Evolutionary conservation across 2,329 filamentous ascomycete species (phyloP), one percentile per base, ranked within the genome.

Genomic region (Nemania sp.): DNA sequence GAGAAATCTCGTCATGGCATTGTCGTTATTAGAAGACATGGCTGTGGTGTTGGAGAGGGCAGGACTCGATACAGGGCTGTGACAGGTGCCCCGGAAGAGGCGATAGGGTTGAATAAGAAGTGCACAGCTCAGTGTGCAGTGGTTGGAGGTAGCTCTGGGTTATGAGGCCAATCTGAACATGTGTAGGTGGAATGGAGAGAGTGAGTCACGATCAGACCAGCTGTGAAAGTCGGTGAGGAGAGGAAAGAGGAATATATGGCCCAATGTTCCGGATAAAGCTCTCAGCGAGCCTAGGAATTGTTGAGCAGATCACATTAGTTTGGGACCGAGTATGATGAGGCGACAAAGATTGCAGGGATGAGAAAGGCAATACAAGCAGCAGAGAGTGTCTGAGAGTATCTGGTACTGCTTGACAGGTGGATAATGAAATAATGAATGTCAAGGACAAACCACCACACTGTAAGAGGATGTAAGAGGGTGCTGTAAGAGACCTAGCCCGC

Each of bases 21-120:
- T 84, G 70, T 87, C 83, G 66, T 80, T 79, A 73, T 80, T 83
- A 71, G 80, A 76, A 64, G 82, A 77, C 82, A 85, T 85, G 73
- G 61, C 75, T 71, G 66, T 64, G 49, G 54, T 63, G 46, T 47
- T 62, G 35, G 29, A 58, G 54, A 62, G 37, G n/a, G 45, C 9
- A 46, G 35, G 39, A 59, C 49, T 60, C 34, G 57, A 59, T 61
- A 54, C 42, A 58, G 15, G 52, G 47, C 52, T 60, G 34, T 49
- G 49, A 18, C 32, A 46, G 20, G 42, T 47, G 46, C 47, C 57
- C 56, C 37, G 48, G 59, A 62, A 49, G 49, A 51, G 67, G 54
- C 59, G 62, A 67, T 65, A 60, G 60, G 46, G 56, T 49, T 59
- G 63, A 71, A 70, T 67, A 69, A 70, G 63, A 68, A 68, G 48